A percentile compares a stretch with the other conserved stretches of the same genome.
Evolutionary conservation across 2,329 filamentous ascomycete genomes (phyloP).

Genomic region (Davidsoniella australis): DNA sequence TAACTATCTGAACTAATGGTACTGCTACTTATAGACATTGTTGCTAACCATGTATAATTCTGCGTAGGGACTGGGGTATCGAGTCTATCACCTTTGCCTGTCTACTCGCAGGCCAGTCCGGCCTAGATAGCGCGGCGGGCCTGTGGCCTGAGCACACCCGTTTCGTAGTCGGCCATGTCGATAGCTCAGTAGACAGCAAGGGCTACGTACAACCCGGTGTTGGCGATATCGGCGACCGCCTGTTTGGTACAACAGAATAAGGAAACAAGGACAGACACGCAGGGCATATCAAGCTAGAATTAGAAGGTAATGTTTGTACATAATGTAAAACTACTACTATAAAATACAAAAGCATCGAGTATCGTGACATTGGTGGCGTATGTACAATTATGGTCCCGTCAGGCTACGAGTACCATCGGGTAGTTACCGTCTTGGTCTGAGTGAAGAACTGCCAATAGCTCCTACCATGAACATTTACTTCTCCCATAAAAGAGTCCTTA

Average conservation of each 20-base stretch:
- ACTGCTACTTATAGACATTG: background rate
- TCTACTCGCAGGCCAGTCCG: conserved; percentile 55
- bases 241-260: conserved; percentile 35
- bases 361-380: background rate
- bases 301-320: conserved; percentile 5
- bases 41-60: background rate
- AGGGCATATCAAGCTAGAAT: background rate
- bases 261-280: background rate
- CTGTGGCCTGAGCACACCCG: conserved; percentile 66
- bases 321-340: conserved; percentile 5
- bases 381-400: background rate
- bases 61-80: conserved; percentile 63
- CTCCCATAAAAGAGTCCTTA: conserved; percentile 17
- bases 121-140: conserved; percentile 52
- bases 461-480: conserved; percentile 12
- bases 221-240: conserved; percentile 76
- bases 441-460: conserved; percentile 16
- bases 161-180: conserved; percentile 70
- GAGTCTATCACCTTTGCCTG: conserved; percentile 59
- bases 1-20: conserved; percentile 14
- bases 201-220: conserved; percentile 86
- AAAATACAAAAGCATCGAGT: background rate
- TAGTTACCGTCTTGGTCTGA: conserved; percentile 15
- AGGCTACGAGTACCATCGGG: conserved; percentile 19
- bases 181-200: conserved; percentile 52